These are phyloP conservation scores for Vanrija humicola DNA, from an alignment of 1,284 basidiomycete species.

Conservation along the genomic window DNA sequence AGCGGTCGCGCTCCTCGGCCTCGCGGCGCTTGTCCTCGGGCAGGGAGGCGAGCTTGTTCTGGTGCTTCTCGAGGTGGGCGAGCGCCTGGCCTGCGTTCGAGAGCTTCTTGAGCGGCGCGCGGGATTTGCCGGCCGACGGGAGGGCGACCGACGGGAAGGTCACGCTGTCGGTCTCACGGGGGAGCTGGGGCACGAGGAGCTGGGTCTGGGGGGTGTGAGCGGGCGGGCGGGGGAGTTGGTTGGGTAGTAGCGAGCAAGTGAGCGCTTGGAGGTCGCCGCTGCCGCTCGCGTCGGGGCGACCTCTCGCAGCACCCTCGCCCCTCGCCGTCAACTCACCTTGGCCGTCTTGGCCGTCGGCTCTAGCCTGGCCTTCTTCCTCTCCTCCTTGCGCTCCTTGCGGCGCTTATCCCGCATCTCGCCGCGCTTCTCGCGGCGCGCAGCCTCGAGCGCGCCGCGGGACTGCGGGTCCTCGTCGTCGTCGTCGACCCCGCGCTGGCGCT, in stretches of 20 bases:
- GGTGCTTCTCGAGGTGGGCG: conserved; percentile 67
- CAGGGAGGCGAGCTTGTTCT: conserved; percentile 65
- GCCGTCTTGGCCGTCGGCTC: conserved; percentile 38
- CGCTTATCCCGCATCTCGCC: conserved; percentile 77
- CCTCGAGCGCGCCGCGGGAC: conserved; percentile 70
- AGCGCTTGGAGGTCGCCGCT: no score
- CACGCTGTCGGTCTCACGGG: conserved; percentile 54
- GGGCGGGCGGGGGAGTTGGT: neutral
- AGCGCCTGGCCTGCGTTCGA: conserved; percentile 81
- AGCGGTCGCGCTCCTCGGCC: conserved; percentile 71
- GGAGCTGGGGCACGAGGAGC: conserved; percentile 58
- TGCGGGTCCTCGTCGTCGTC: conserved; percentile 26
- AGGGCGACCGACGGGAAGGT: conserved; percentile 64
- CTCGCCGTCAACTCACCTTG: conserved; percentile 30
- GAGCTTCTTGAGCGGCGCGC: conserved; percentile 54
- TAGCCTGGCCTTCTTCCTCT: conserved; percentile 59
- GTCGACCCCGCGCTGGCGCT: conserved; percentile 53
- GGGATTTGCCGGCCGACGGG: conserved; percentile 50
- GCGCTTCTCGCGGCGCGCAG: conserved; percentile 68
- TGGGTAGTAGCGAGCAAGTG: no score
- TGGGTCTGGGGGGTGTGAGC: conserved; percentile 41
- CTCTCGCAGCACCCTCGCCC: neutral
- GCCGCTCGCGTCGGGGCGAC: no score
- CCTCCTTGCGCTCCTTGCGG: conserved; percentile 77
- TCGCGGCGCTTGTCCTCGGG: conserved; percentile 74